A percentile compares a stretch with the other conserved stretches of the same genome.
Evolutionary conservation across 2,329 filamentous ascomycete species (phyloP).

Genomic region (Microcyclospora tardicrescens): DNA sequence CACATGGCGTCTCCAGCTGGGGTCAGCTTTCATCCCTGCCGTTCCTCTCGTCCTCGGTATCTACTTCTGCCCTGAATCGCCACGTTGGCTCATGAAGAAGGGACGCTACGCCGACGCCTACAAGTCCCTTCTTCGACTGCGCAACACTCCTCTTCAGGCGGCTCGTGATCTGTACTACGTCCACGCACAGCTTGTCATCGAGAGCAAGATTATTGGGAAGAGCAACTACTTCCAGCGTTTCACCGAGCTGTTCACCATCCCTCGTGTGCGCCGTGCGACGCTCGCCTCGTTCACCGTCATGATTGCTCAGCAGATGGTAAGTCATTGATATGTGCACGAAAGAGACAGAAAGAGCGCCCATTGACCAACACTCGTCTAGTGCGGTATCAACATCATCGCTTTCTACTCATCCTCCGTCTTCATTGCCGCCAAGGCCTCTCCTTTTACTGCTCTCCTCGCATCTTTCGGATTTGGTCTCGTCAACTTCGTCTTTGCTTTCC

Average conservation of each 20-base stretch:
- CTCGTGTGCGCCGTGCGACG: conserved; percentile 32
- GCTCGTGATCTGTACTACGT: conserved; percentile 44
- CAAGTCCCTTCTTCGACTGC: conserved; percentile 34
- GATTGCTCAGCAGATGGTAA: conserved; percentile 19
- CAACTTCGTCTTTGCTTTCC: conserved; percentile 34
- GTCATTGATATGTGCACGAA: background rate
- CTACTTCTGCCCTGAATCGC: conserved; percentile 24
- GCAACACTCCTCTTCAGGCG: conserved; percentile 39
- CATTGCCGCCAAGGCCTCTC: conserved; percentile 22
- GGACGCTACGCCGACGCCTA: conserved; percentile 35
- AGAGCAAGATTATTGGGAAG: conserved; percentile 20
- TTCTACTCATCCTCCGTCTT: conserved; percentile 26
- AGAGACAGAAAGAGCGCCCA: background rate
- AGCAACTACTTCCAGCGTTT: conserved; percentile 30
- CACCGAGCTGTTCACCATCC: conserved; percentile 37
- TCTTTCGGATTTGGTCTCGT: conserved; percentile 34
- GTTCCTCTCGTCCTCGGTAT: conserved; percentile 33
- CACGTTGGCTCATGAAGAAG: conserved; percentile 31
- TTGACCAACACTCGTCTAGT: background rate
- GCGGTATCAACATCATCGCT: conserved; percentile 17
- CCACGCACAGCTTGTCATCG: conserved; percentile 22
- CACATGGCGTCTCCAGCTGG: conserved; percentile 35
- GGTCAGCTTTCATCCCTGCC: conserved; percentile 36
- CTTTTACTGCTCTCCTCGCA: conserved; percentile 24
- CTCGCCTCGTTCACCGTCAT: conserved; percentile 19